Percentiles rank a stretch among this genome's conserved stretches.
Conservation (phyloP, 2,329 filamentous ascomycete species). For the Aureobasidium sp. region DNA sequence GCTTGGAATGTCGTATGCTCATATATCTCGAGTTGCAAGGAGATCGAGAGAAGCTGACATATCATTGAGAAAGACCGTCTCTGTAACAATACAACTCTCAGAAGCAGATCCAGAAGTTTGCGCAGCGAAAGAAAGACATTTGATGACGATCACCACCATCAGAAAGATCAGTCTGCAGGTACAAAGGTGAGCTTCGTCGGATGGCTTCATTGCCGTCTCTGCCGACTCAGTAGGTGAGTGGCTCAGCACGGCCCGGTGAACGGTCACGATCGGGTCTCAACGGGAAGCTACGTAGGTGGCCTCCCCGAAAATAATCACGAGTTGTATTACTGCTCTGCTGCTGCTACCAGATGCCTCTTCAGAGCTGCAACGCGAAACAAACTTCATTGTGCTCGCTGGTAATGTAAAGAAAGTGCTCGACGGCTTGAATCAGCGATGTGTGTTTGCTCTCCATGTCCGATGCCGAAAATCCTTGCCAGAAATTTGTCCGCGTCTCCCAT, state of each 20-base stretch:
- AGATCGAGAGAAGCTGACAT: neutral
- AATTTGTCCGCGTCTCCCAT: conserved; percentile 4
- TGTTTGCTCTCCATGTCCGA: neutral
- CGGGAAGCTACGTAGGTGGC: conserved; percentile 11
- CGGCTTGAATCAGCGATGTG: neutral
- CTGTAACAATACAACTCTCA: neutral
- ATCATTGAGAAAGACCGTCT: too few species aligned
- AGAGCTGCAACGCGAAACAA: too few species aligned
- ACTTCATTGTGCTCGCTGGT: too few species aligned
- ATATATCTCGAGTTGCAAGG: neutral
- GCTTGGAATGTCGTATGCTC: neutral
- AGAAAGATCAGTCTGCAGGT: neutral
- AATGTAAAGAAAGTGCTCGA: neutral
- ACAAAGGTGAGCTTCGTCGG: neutral
- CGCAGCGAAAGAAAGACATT: neutral
- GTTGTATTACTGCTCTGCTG: neutral
- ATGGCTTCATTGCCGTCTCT: neutral
- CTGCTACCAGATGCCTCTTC: too few species aligned
- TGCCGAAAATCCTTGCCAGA: neutral
- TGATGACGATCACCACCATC: neutral
- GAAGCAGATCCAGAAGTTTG: neutral
- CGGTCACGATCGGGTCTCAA: conserved; percentile 4
- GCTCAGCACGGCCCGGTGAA: conserved; percentile 1
- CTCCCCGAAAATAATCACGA: neutral
- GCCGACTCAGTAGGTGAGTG: neutral